Percentiles rank a stretch among this genome's conserved stretches.
phyloP scores from a whole-genome alignment of 83 land plant species.

The Diphasiastrum complanatum region DNA sequence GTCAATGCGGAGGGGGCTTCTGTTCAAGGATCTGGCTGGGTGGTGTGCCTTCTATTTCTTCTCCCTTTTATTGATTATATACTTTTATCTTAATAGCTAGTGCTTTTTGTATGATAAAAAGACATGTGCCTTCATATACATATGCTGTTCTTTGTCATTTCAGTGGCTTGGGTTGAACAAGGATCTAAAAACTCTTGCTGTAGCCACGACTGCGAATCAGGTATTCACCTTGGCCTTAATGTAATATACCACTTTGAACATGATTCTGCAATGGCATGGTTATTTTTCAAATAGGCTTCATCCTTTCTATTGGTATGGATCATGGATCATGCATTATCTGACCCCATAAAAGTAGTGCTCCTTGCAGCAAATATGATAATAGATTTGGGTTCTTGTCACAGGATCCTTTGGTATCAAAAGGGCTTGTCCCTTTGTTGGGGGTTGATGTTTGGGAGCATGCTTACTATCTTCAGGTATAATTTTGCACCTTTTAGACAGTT shows the following conservation, averaged over 20 bases:
- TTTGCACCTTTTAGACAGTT: too few relatives aligned
- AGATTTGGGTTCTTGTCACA: neutral
- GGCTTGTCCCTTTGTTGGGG: slow-evolving; percentile 1
- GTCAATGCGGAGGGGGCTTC: slow-evolving; percentile 6
- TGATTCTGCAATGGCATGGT: too few relatives aligned
- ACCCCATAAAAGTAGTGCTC: too few relatives aligned
- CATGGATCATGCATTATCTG: too few relatives aligned
- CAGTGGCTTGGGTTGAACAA: slow-evolving; percentile 8
- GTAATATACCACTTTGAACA: too few relatives aligned
- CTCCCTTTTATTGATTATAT: too few relatives aligned
- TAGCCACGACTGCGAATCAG: slow-evolving; percentile 8
- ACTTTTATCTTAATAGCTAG: neutral
- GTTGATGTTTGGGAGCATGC: slow-evolving; percentile 6
- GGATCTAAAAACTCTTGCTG: neutral
- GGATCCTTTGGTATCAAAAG: slow-evolving; percentile 8
- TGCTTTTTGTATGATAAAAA: neutral
- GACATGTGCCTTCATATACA: neutral
- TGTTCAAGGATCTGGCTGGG: slow-evolving; percentile 6
- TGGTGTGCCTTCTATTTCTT: slow-evolving; percentile 4
- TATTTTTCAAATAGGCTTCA: neutral
- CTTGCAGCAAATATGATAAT: too few relatives aligned
- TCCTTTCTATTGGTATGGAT: too few relatives aligned
- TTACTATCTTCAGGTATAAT: too few relatives aligned
- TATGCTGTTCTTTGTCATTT: too few relatives aligned
- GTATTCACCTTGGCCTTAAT: too few relatives aligned